Base-by-base conservation (phyloP, 371 early-diverging fungal species). In the Lichtheimia ramosa region DNA sequence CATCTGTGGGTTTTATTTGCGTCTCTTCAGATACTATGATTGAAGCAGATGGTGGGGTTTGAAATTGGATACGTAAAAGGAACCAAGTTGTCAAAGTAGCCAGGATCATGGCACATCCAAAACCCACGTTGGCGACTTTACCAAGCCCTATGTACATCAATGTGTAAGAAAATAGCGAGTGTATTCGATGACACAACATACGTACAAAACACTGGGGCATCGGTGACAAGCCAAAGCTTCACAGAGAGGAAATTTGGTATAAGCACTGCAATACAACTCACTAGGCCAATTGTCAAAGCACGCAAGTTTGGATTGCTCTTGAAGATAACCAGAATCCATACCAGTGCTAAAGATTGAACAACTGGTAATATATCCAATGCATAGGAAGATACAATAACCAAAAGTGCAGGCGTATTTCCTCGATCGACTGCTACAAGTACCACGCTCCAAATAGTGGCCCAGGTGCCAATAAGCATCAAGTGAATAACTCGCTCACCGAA, bases 361-460 rank as follows among this genome's bases (percentile, higher is more conserved):
- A 23, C 18, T 20, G 20, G 34, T 34, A 34, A 34, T 34, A 10
- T 6, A 34, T 34, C 34, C 10, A 34, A 34, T 1, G 34, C 34
- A 34, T 34, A 34, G 34, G 34, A 27, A 5, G 27, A 27, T 27
- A 7, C 27, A 27, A 27, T 71, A 14, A 75, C 53, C 20, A 71
- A 58, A 8, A 56, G 60, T 1, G 63, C 46, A 5, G 70, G 69
- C 1, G 68, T 55, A 42, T 75, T 57, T 14, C 74, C 76, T 1
- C 67, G 72, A 46, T 71, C 67, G 51, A 88, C 73, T 48, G 83
- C 83, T 3, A 82, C 81, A 6, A 87, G 75, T 21, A 89, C 39
- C 57, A 84, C 77, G 50, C 84, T 78, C 50, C 71, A 77, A 16
- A 77, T 34, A n/a, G 74, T 56, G 16, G 72, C 64, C 61, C 69